Conservation (phyloP, 306 rosid species). For the Sphenostylis stenocarpa region DNA sequence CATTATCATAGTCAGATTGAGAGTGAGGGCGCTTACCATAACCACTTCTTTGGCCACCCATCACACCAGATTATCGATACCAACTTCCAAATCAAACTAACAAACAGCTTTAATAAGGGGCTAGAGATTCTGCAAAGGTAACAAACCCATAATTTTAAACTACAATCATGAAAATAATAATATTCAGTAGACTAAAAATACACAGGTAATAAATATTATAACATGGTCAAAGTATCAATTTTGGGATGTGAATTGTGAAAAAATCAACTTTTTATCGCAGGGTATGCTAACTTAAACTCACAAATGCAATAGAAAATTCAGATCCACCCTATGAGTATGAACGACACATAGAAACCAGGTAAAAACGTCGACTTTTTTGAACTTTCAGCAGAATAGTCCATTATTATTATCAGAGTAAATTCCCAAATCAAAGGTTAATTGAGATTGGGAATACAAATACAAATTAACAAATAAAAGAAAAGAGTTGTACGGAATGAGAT, state of each 20-base stretch:
- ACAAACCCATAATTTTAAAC: not conserved
- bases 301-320: not conserved
- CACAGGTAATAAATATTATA: not conserved
- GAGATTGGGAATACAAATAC: not conserved
- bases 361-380: not conserved
- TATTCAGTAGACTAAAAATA: not conserved
- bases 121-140: slow-evolving; percentile 15
- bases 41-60: slow-evolving; percentile 80
- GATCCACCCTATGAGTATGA: not conserved
- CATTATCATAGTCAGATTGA: slow-evolving; percentile 71
- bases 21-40: slow-evolving; percentile 78
- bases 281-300: not conserved
- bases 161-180: not conserved
- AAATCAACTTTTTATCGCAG: not conserved
- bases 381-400: not conserved
- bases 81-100: slow-evolving; percentile 31
- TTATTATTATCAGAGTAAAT: not conserved
- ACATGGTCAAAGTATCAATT: not conserved
- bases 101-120: not conserved
- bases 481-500: not conserved
- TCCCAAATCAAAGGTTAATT: not conserved
- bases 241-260: not conserved
- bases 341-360: not conserved
- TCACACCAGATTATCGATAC: slow-evolving; percentile 28
- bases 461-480: not conserved